Conservation (phyloP, 305 asterid species). For the Fraxinus velutina region DNA sequence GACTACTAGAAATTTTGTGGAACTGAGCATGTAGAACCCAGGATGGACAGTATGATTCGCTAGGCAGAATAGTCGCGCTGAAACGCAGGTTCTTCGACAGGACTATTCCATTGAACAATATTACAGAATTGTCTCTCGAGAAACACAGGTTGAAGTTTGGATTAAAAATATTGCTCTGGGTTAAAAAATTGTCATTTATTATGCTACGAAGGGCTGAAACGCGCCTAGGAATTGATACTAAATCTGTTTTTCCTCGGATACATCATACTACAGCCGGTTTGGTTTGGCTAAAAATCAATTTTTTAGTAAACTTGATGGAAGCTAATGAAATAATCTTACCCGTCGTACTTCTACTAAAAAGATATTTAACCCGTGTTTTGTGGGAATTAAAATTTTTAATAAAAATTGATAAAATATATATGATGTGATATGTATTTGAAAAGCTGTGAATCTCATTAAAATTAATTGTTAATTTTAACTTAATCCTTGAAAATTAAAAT, state of each 20-base stretch:
- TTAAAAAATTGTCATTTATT: neutral
- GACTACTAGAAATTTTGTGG: neutral
- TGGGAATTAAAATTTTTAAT: too few species aligned
- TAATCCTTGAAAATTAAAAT: too few species aligned
- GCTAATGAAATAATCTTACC: neutral
- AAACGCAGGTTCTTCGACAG: neutral
- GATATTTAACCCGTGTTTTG: too few species aligned
- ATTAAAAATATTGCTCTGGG: neutral
- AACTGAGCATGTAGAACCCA: neutral
- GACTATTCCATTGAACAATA: constrained; percentile 11
- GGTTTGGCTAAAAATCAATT: neutral
- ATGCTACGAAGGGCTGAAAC: neutral
- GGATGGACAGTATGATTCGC: neutral
- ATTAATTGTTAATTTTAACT: too few species aligned
- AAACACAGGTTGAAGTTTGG: neutral
- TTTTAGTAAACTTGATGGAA: neutral
- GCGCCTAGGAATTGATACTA: neutral
- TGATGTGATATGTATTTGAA: too few species aligned
- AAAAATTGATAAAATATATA: too few species aligned
- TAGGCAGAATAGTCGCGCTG: neutral
- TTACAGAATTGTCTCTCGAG: neutral
- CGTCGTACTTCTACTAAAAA: too few species aligned
- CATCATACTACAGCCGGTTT: neutral
- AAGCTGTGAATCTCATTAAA: too few species aligned
- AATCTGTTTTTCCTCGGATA: neutral